Base-by-base conservation (phyloP, 768 basidiomycete genomes). In the Hemileccinum rubropunctum region DNA sequence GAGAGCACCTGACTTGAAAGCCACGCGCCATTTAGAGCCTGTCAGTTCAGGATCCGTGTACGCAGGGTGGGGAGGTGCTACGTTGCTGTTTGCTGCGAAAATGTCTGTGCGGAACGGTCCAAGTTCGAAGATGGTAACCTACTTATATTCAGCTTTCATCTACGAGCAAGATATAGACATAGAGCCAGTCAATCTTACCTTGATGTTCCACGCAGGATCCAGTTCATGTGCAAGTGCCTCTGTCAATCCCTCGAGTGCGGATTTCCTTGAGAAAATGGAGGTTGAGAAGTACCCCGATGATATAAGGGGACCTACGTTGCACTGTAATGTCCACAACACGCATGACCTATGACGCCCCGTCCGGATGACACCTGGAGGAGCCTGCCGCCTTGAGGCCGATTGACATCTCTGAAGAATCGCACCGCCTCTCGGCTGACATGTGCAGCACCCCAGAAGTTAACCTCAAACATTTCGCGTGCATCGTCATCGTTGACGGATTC, bases 381-480 rank as follows among this genome's bases (percentile, higher is more conserved):
- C 14, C 62, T 64, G 3, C 73, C 73, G 0, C 71, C 70, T 6
- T 17, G 50, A 11, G 72, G 66, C 9, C 64, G 53, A 47, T 74
- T 74, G 2, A 63, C 58, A 15, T 74, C 73, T 17, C 73, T 63
- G 54, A 74, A 71, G 47, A 64, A 60, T 32, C 48, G 46, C 32
- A 75, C 53, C 0, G 71, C 70, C 36, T 64, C 70, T 23, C 50
- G 54, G 28, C 54, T 68, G 28, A 72, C 71, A 30, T 54, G 52
- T 0, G 52, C 49, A 32, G 67, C 61, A 6, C 69, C 67, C 62
- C 66, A 71, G 27, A 66, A 71, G 45, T 71, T 63, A 33, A 71
- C 65, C 17, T 76, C 75, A 34, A 78, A 75, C 53, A 70, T 18
- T 3, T 48, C 42, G 18, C 70, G 63, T 13, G 69, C 73, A 1